These are phyloP conservation scores for Cystofilobasidium capitatum DNA, from an alignment of 768 basidiomycete genomes.

Conservation along the genomic window DNA sequence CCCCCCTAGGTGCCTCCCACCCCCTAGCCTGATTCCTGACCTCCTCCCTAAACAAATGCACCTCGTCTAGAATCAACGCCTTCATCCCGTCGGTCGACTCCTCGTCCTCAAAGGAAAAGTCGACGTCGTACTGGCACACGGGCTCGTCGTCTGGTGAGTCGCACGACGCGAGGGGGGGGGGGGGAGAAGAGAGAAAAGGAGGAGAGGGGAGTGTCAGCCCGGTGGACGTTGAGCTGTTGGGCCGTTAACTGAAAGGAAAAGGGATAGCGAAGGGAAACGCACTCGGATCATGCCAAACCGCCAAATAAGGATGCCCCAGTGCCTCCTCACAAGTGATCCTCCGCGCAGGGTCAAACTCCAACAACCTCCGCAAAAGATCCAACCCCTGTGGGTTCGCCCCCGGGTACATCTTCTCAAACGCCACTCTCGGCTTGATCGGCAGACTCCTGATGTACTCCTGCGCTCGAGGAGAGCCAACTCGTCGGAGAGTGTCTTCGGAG, in stretches of 20 bases:
- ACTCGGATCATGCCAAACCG: constrained; percentile 93
- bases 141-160: constrained; percentile 77
- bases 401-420: constrained; percentile 84
- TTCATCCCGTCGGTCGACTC: constrained; percentile 98
- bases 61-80: constrained; percentile 84
- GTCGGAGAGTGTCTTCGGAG: constrained; percentile 86
- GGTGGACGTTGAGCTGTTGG: too few species aligned
- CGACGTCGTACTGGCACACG: constrained; percentile 73
- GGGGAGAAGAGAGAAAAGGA: background rate
- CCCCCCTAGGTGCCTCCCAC: constrained; percentile 40
- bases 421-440: constrained; percentile 90
- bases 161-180: background rate
- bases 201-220: background rate
- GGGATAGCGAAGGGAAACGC: background rate
- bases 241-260: background rate
- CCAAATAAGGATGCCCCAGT: constrained; percentile 74
- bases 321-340: constrained; percentile 95
- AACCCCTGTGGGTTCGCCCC: constrained; percentile 87
- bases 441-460: constrained; percentile 97
- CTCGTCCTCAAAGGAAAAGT: constrained; percentile 93
- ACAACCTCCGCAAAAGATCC: constrained; percentile 79
- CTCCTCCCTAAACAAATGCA: constrained; percentile 74
- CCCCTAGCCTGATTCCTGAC: constrained; percentile 75
- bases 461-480: constrained; percentile 89
- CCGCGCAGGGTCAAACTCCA: constrained; percentile 93